These are phyloP conservation scores for Spencermartinsiella ligniputridi DNA, from an alignment of 1,139 yeast species.

Conservation along the genomic window DNA sequence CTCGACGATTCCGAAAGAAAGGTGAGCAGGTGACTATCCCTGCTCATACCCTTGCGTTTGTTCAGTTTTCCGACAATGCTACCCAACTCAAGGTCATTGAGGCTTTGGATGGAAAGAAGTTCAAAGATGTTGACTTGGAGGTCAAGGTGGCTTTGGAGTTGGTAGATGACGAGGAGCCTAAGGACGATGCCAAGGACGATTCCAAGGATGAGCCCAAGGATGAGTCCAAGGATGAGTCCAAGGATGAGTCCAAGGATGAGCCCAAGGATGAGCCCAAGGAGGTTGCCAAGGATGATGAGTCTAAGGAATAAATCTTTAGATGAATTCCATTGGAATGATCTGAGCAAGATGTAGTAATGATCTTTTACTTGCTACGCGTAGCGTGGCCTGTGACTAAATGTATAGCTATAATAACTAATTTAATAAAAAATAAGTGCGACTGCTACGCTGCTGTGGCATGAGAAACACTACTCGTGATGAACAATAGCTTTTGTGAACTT, in stretches of 20 bases:
- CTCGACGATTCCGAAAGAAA: slow-evolving; percentile 15
- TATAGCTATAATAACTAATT: too few relatives aligned
- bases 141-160: slow-evolving; percentile 25
- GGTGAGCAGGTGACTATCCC: slow-evolving; percentile 19
- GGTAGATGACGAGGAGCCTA: slow-evolving; percentile 13
- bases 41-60: slow-evolving; percentile 48
- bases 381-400: too few relatives aligned
- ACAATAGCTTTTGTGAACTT: too few relatives aligned
- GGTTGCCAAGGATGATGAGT: too few relatives aligned
- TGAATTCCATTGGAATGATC: too few relatives aligned
- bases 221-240: not conserved
- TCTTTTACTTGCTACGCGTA: too few relatives aligned
- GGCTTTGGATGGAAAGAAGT: slow-evolving; percentile 37
- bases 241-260: not conserved
- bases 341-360: too few relatives aligned
- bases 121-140: slow-evolving; percentile 36
- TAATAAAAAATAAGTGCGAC: too few relatives aligned
- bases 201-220: not conserved
- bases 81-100: slow-evolving; percentile 44
- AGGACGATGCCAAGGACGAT: not conserved
- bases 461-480: too few relatives aligned
- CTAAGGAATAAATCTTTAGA: too few relatives aligned
- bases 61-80: slow-evolving; percentile 45
- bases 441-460: too few relatives aligned
- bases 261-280: not conserved